Conservation (phyloP, 495 filamentous ascomycete species). For the Xanthoparmelia taractica region DNA sequence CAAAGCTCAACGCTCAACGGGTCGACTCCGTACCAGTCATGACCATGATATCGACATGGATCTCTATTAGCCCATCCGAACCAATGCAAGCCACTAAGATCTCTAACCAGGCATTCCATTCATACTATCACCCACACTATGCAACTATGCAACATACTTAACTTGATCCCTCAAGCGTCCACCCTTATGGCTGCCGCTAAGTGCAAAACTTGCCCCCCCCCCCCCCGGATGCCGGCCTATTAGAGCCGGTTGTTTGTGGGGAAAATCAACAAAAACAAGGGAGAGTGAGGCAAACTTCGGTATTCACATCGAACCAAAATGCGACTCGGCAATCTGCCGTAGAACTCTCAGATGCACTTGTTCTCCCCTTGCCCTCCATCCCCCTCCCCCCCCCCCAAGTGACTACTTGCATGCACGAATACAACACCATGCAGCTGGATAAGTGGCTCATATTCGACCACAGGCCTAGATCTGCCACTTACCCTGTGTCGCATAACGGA, state of each 20-base stretch:
- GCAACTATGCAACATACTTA: too few species aligned
- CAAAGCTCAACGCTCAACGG: conserved; percentile 6
- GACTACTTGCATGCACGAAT: conserved; percentile 13
- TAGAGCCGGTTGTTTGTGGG: conserved; percentile 9
- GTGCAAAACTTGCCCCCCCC: too few species aligned
- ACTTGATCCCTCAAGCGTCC: neutral
- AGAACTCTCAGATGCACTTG: conserved; percentile 8
- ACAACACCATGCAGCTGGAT: conserved; percentile 11
- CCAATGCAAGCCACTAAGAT: conserved; percentile 19
- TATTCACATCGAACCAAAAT: conserved; percentile 16
- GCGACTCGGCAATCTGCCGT: conserved; percentile 19
- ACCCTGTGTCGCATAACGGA: conserved; percentile 19
- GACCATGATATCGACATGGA: conserved; percentile 12
- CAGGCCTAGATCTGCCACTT: conserved; percentile 21
- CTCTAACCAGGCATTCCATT: conserved; percentile 16
- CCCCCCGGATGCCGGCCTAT: conserved; percentile 15
- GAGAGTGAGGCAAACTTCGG: conserved; percentile 10
- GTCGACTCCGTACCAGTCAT: conserved; percentile 4
- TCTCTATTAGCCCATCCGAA: conserved; percentile 4
- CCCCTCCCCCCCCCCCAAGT: neutral
- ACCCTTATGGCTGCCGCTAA: neutral
- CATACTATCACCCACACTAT: conserved; percentile 13
- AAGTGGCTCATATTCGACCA: conserved; percentile 12
- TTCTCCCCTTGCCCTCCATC: neutral
- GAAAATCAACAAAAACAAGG: too few species aligned